Conservation (phyloP, 805 yeast genomes). For the Candida ulmi region DNA sequence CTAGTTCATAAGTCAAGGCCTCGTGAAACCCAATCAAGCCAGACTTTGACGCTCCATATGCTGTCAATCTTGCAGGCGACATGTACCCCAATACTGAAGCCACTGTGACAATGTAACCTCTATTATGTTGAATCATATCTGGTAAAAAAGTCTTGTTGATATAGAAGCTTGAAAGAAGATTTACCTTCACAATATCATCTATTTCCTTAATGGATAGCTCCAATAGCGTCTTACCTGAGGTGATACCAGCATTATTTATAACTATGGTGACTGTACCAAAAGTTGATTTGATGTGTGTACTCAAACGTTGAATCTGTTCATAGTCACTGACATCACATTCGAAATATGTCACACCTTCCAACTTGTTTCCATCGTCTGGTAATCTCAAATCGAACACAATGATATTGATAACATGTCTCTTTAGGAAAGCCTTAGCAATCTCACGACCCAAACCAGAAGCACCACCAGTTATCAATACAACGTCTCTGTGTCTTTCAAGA, state of each 20-base stretch:
- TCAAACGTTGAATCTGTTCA: slow-evolving; percentile 36
- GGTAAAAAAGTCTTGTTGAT: slow-evolving; percentile 71
- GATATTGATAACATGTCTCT: slow-evolving; percentile 39
- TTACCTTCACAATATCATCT: slow-evolving; percentile 57
- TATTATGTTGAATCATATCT: slow-evolving; percentile 48
- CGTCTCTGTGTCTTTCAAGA: slow-evolving; percentile 49
- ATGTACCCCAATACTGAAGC: slow-evolving; percentile 83
- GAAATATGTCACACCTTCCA: slow-evolving; percentile 45
- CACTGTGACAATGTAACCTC: slow-evolving; percentile 77
- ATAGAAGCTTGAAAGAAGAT: slow-evolving; percentile 64
- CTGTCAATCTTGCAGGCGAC: slow-evolving; percentile 72
- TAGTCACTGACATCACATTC: slow-evolving; percentile 65
- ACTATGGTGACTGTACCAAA: slow-evolving; percentile 62
- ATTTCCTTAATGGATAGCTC: slow-evolving; percentile 55
- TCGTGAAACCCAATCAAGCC: slow-evolving; percentile 84
- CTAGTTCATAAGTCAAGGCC: slow-evolving; percentile 65
- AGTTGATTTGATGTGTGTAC: slow-evolving; percentile 33
- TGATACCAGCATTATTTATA: slow-evolving; percentile 83
- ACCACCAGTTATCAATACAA: slow-evolving; percentile 83
- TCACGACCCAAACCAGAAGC: slow-evolving; percentile 71
- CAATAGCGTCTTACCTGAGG: slow-evolving; percentile 50
- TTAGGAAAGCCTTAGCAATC: slow-evolving; percentile 42
- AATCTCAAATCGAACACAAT: slow-evolving; percentile 58
- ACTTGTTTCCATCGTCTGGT: slow-evolving; percentile 22
- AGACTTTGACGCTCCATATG: slow-evolving; percentile 88